Conservation (phyloP, 306 rosid genomes). For the Chamaecrista fasciculata region DNA sequence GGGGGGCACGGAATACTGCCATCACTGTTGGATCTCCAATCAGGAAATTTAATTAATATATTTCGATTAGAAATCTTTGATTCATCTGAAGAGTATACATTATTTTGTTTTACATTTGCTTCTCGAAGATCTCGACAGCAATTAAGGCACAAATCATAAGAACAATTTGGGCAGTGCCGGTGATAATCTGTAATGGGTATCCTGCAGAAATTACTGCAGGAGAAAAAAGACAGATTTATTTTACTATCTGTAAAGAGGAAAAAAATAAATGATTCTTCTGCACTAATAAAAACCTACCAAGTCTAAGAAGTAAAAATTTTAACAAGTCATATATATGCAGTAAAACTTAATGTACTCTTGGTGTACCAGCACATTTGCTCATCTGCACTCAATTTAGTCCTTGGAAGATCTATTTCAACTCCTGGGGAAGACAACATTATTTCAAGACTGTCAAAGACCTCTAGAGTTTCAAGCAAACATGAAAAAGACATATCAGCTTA, state of each 20-base stretch:
- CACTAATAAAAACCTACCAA: constrained; percentile 25
- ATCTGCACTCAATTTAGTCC: constrained; percentile 89
- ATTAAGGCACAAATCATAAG: constrained; percentile 82
- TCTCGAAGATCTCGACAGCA: constrained; percentile 88
- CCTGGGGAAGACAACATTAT: constrained; percentile 52
- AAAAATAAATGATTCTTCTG: constrained; percentile 6
- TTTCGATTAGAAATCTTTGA: constrained; percentile 42
- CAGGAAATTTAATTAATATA: constrained; percentile 52
- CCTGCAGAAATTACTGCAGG: constrained; percentile 88
- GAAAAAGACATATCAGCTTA: constrained; percentile 39
- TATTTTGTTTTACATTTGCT: constrained; percentile 44
- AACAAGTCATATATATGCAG: neutral
- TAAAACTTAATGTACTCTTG: neutral
- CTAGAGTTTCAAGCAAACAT: constrained; percentile 22
- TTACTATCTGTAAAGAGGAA: constrained; percentile 15
- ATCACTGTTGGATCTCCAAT: constrained; percentile 70
- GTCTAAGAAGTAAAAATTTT: neutral
- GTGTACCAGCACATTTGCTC: constrained; percentile 99
- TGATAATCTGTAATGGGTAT: constrained; percentile 95
- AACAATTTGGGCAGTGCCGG: constrained; percentile 77
- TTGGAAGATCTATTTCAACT: constrained; percentile 65
- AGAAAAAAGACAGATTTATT: constrained; percentile 23
- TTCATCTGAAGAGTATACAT: constrained; percentile 40
- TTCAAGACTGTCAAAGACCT: constrained; percentile 28
- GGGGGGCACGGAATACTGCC: constrained; percentile 93